Evolutionary conservation across 176 grass and related monocot genomes (phyloP).

Genomic region (Triticum aestivum): IWGSC_CS_RefSeq_v2.1 NC_057806.1:606951621-606952120

Average conservation of each 20-base stretch:
- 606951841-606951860: conserved; percentile 95
- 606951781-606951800: conserved; percentile 9
- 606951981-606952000: conserved; percentile 97
- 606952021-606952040: conserved; percentile 90
- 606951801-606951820: conserved; percentile 81
- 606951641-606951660: background rate
- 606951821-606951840: conserved; percentile 95
- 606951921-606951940: conserved; percentile 98
- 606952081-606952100: conserved; percentile 41
- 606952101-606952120: background rate
- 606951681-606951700: background rate
- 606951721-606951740: background rate
- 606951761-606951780: background rate
- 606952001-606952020: conserved; percentile 94
- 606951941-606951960: conserved; percentile 91
- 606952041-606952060: conserved; percentile 96
- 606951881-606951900: conserved; percentile 88
- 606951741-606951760: background rate
- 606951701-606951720: background rate
- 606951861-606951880: conserved; percentile 96
- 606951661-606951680: background rate
- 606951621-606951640: background rate
- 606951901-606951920: conserved; percentile 97
- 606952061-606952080: conserved; percentile 82
- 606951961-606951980: conserved; percentile 90